Conservation (phyloP, 2,329 filamentous ascomycete genomes). For the Fusarium anguioides region DNA sequence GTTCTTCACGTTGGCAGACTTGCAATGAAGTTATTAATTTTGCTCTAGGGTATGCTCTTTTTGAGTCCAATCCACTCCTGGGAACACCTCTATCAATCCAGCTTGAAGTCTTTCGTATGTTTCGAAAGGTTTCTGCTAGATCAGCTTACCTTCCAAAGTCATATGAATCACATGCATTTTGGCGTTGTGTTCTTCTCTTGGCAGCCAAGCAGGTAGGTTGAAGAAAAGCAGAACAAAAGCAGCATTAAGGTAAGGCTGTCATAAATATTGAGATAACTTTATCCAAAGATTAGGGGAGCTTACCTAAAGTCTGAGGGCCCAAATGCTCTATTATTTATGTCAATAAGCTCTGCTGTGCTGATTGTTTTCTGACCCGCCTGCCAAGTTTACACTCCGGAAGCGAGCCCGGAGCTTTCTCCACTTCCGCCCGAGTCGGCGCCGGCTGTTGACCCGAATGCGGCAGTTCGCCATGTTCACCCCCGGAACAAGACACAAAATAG, state of each 20-base stretch:
- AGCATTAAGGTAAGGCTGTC: too few relatives aligned
- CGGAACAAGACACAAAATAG: constrained; percentile 14
- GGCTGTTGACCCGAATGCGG: constrained; percentile 30
- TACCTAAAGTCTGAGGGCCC: too few relatives aligned
- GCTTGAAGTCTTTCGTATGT: background rate
- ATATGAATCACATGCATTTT: background rate
- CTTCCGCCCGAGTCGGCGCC: constrained; percentile 23
- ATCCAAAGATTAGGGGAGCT: too few relatives aligned
- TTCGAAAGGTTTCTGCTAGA: background rate
- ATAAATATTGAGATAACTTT: too few relatives aligned
- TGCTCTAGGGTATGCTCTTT: background rate
- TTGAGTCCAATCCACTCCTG: background rate
- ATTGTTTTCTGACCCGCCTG: too few relatives aligned
- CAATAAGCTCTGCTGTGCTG: too few relatives aligned
- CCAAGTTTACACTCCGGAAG: background rate
- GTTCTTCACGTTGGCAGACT: too few relatives aligned
- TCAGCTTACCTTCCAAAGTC: background rate
- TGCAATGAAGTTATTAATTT: background rate
- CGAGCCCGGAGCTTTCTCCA: constrained; percentile 14
- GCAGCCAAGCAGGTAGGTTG: too few relatives aligned
- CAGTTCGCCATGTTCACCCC: constrained; percentile 21
- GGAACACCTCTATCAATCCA: background rate
- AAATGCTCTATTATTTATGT: too few relatives aligned
- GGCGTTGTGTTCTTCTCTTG: too few relatives aligned
- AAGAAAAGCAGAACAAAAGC: too few relatives aligned